Evolutionary conservation across 768 basidiomycete species (phyloP), one percentile per base, ranked within the genome.

Genomic region (Candolleomyces aberdarensis): DNA sequence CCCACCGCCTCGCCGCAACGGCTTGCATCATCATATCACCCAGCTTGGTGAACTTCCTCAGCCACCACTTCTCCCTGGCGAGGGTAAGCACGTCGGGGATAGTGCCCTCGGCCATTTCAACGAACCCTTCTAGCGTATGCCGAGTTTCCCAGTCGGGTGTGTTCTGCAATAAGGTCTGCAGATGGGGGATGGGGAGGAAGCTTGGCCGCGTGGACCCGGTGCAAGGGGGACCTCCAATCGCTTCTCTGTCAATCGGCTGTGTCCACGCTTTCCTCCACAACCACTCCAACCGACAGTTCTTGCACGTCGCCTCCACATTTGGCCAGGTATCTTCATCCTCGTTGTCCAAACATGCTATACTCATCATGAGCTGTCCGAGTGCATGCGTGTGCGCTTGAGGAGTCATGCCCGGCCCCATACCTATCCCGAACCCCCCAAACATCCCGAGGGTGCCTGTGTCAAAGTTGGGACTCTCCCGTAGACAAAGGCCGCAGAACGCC

Each of bases 301-400:
- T 80, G 70, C 90, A 92, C 8, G 90, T 91, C 1, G 87, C 78
- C 32, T 85, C 83, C 11, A 88, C 79, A 6, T 77, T 78, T 0
- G 86, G 84, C 81, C 86, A 91, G 0, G 83, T 80, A 13, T 86
- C 83, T 17, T 85, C 81, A 70, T 92, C 90, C 62, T 90, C 89
- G 67, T 91, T 91, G 66, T 89, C 88, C 4, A 82, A 73, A 61
- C 84, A 82, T 32, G 77, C 81, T 11, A 85, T 78, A 17, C 29
- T 32, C 60, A 61, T 61, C 7, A 61, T 29, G 15, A 56, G 39
- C 15, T 22, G 43, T 32, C 36, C 40, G 5, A 61, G n/a, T 5
- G 46, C 60, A n/a, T 60, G 50, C 32, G 36, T 9, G 19, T 55
- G 44, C 32, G 57, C 46, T 49, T 60, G 51, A 32, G 40, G 73